Conservation (phyloP, 2,329 filamentous ascomycete species). For the Beauveria bassiana region DNA sequence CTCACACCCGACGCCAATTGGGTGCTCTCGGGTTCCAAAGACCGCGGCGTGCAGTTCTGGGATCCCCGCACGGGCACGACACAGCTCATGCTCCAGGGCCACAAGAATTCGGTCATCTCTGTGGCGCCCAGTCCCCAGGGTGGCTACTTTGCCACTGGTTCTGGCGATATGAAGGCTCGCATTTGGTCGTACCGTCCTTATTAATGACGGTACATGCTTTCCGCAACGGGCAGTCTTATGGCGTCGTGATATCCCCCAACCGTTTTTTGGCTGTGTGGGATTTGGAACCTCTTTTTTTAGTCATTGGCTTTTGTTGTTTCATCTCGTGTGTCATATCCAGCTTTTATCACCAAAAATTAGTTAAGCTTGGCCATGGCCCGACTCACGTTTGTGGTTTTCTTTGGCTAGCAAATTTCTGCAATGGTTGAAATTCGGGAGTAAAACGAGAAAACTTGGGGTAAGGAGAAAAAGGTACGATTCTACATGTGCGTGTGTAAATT, state of each 20-base stretch:
- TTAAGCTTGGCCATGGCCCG: not conserved
- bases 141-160: slow-evolving; percentile 87
- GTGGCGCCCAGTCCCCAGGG: slow-evolving; percentile 89
- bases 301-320: not conserved
- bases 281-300: slow-evolving; percentile 7
- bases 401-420: slow-evolving; percentile 1
- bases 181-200: slow-evolving; percentile 80
- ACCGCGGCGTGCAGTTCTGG: slow-evolving; percentile 97
- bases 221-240: not conserved
- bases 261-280: not conserved
- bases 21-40: slow-evolving; percentile 97
- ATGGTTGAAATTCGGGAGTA: slow-evolving; percentile 2
- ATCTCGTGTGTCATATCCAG: not conserved
- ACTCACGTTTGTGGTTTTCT: not conserved
- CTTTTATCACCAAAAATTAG: not conserved
- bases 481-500: not conserved
- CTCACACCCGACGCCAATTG: slow-evolving; percentile 89
- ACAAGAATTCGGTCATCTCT: slow-evolving; percentile 98
- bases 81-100: slow-evolving; percentile 96
- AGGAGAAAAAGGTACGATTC: not conserved
- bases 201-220: slow-evolving; percentile 16
- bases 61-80: slow-evolving; percentile 88
- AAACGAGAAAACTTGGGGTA: not conserved
- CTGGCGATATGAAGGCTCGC: slow-evolving; percentile 92
- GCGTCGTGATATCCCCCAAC: not conserved